Percentiles rank a stretch among this genome's conserved stretches.
Evolutionary conservation across 805 yeast genomes (phyloP).

Genomic region (Sugiyamaella lignohabitans): DNA sequence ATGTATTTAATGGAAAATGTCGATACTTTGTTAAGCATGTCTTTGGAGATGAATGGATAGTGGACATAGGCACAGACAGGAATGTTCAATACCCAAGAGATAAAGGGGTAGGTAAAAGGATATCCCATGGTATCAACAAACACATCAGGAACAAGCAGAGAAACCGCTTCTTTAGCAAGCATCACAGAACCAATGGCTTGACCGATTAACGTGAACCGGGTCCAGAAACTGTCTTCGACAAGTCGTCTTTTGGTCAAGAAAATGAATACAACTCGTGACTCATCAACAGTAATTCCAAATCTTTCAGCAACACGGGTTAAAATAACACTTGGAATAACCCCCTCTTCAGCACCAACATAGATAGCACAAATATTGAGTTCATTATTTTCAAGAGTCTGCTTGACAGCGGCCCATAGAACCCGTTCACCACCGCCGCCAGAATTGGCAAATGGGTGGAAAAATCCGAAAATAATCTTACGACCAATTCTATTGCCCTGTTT

Average conservation of each 20-base stretch:
- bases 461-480: conserved; percentile 58
- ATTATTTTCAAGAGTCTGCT: conserved; percentile 51
- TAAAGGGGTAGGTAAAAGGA: conserved; percentile 76
- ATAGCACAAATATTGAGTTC: conserved; percentile 52
- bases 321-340: conserved; percentile 42
- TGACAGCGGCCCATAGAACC: conserved; percentile 91
- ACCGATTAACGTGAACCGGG: conserved; percentile 71
- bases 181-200: conserved; percentile 78
- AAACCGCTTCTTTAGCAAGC: conserved; percentile 64
- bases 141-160: conserved; percentile 69
- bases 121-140: conserved; percentile 93
- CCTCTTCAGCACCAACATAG: conserved; percentile 56
- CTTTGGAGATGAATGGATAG: conserved; percentile 83
- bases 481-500: conserved; percentile 16
- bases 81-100: conserved; percentile 47
- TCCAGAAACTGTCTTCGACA: conserved; percentile 72
- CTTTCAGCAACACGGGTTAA: conserved; percentile 37
- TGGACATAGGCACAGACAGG: conserved; percentile 91
- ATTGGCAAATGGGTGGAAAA: conserved; percentile 91
- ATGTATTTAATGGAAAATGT: conserved; percentile 36
- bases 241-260: conserved; percentile 49
- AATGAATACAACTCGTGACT: conserved; percentile 52
- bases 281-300: conserved; percentile 45
- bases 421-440: conserved; percentile 99
- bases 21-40: conserved; percentile 54